Base-by-base conservation (phyloP, 495 filamentous ascomycete species). In the Tuber magnatum region DNA sequence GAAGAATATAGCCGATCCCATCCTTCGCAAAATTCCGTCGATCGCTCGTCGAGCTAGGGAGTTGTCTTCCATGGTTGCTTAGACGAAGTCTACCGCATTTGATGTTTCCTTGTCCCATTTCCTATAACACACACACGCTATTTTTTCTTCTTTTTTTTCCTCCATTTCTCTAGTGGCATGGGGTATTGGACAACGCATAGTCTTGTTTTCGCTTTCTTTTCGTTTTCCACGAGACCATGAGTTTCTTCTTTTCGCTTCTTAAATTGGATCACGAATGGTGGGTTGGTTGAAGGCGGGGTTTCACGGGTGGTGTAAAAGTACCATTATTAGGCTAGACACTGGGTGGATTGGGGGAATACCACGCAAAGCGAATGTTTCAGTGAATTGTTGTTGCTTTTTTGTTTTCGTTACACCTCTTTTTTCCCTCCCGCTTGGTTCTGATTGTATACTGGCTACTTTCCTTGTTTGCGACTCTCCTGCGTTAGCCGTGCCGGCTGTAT, bases 1-100 rank as follows among this genome's bases (percentile, higher is more conserved):
- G 76, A 85, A 84, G 70, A 84, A 88, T 32, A 89, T 90, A 22
- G 86, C 88, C 69, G 89, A 92, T 81, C 86, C 87, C 5, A 84
- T 88, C 46, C 84, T 93, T 56, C 90, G 90, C 79, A 86, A 86
- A 76, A 90, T 94, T 56, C 86, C 88, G 5, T 82, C 84, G 6
- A 82, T 91, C 51, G 85, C 87, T 65, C 86, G 87, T 72, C 86
- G 86, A 73, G 87, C 88, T 38, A 86, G 86, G 70, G 87, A 88
- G 77, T 83, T 94, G 77, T 80, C 74, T 76, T 80, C 78, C 72
- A 73, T 80, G 74, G 77, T 78, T 32, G 79, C 79, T 71, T 80
- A 78, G 75, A 75, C 44, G 7, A 61, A 61, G 14, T 20, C 28
- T 35, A 4, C 16, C 4, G 12, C 56, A 32, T 18, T 35, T 20